Conservation (phyloP, 192 early-diverging fungal genomes). For the Funneliformis geosporum region DNA sequence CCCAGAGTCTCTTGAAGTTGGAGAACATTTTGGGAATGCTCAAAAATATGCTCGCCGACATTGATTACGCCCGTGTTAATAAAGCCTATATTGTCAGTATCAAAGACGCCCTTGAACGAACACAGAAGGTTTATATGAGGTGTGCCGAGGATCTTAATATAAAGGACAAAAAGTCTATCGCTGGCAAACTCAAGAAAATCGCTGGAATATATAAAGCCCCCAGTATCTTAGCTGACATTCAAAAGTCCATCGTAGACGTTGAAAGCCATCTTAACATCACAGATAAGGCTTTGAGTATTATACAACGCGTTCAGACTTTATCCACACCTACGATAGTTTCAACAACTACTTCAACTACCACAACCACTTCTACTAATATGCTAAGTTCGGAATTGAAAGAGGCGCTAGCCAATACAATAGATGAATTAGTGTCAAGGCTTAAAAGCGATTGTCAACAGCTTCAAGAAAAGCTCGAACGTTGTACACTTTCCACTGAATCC, state of each 20-base stretch:
- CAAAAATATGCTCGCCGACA: background rate
- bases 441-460: conserved; percentile 20
- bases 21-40: conserved; percentile 11
- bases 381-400: conserved; percentile 12
- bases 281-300: background rate
- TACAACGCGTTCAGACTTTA: background rate
- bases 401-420: conserved; percentile 10
- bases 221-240: background rate
- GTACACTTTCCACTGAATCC: conserved; percentile 2
- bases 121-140: background rate
- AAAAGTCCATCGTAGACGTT: background rate
- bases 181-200: background rate
- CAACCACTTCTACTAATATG: background rate
- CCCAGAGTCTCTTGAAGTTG: conserved; percentile 6
- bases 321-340: background rate
- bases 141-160: background rate
- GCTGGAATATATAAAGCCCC: conserved; percentile 20
- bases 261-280: background rate
- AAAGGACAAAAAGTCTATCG: background rate
- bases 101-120: conserved; percentile 12
- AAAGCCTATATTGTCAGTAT: conserved; percentile 3
- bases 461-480: conserved; percentile 28
- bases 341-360: background rate
- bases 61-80: background rate
- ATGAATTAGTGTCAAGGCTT: conserved; percentile 19